Evolutionary conservation across 2,329 filamentous ascomycete species (phyloP), one percentile per base, ranked within the genome.

Genomic region (Curvularia sp.): DNA sequence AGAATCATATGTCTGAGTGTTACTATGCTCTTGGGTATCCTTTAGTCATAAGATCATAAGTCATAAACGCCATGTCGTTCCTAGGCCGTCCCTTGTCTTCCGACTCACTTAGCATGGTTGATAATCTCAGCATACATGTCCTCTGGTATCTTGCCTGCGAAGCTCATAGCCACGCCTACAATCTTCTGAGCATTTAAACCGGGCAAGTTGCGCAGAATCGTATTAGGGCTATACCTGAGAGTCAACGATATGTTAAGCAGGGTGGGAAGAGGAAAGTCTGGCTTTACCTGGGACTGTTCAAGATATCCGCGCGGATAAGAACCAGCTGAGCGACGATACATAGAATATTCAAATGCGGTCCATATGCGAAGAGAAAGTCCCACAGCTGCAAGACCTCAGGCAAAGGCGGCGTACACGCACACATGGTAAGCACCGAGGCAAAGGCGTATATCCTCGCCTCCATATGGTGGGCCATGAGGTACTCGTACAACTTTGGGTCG

Each of bases 321-420:
- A 97, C 89, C 51, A 99, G 82, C 79, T 99, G 95, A 13, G 94
- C 94, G 15, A 98, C 95, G 64, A 99, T 97, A 75, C 95, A 98
- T 21, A 99, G 80, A 55, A 99, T 92, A 72, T 99, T 99, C 60
- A 99, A 78, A 76, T 99, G 95, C 34, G 93, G 89, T 0, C 95
- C 95, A 68, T 97, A 99, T 0, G 95, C 94, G 72, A 99, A 96
- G 21, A 99, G 79, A 69, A 99, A 99, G 76, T 99, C 95, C 95
- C 95, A 99, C 2, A 99, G 84, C 62, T 91, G 87, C 54, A 99
- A 79, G 0, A 99, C 95, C 78, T 99, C 94, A 0, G 94, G 94
- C 53, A 99, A 79, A 2, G 95, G 95, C 15, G 95, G 95, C 15
- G 95, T 99, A 77, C 95, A 98, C 25, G 95, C 95, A 73, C 93